Evolutionary conservation across 352 stramenopile genomes (phyloP).

Genomic region (Globisporangium ultimum): DNA sequence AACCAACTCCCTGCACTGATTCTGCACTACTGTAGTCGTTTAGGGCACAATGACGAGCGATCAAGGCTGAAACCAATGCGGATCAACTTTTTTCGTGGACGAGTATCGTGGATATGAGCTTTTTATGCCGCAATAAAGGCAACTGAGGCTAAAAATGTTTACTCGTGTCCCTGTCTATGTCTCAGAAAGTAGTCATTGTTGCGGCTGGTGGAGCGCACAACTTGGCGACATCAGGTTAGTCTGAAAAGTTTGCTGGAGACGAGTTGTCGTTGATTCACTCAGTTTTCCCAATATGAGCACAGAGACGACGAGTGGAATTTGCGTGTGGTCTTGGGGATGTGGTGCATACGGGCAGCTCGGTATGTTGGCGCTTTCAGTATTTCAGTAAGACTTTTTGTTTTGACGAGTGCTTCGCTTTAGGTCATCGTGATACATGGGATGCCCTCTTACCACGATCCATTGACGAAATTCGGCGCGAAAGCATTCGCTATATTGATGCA

Average conservation of each 20-base stretch:
- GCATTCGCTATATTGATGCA: slow-evolving; percentile 56
- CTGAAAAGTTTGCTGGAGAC: not conserved
- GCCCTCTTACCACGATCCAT: slow-evolving; percentile 49
- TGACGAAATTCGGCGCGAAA: slow-evolving; percentile 59
- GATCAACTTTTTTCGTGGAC: slow-evolving; percentile 65
- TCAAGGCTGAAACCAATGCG: slow-evolving; percentile 56
- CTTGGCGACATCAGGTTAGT: slow-evolving; percentile 55
- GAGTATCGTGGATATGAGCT: slow-evolving; percentile 19
- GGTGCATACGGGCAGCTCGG: slow-evolving; percentile 66
- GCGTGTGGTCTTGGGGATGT: slow-evolving; percentile 72
- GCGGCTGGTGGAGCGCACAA: slow-evolving; percentile 59
- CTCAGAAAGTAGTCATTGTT: slow-evolving; percentile 70
- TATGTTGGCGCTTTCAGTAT: slow-evolving; percentile 11
- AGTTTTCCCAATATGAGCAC: not conserved
- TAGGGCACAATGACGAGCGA: slow-evolving; percentile 63
- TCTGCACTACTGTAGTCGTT: slow-evolving; percentile 25
- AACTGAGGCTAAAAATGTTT: not conserved
- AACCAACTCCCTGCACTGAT: not conserved
- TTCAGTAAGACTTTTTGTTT: not conserved
- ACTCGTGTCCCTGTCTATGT: not conserved
- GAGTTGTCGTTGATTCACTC: not conserved
- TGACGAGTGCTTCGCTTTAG: slow-evolving; percentile 16
- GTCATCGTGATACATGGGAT: slow-evolving; percentile 76
- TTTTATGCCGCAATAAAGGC: too few relatives aligned
- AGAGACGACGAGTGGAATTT: slow-evolving; percentile 57